phyloP scores from a whole-genome alignment of 495 filamentous ascomycete genomes.

The Mytilinidion resinicola region DNA sequence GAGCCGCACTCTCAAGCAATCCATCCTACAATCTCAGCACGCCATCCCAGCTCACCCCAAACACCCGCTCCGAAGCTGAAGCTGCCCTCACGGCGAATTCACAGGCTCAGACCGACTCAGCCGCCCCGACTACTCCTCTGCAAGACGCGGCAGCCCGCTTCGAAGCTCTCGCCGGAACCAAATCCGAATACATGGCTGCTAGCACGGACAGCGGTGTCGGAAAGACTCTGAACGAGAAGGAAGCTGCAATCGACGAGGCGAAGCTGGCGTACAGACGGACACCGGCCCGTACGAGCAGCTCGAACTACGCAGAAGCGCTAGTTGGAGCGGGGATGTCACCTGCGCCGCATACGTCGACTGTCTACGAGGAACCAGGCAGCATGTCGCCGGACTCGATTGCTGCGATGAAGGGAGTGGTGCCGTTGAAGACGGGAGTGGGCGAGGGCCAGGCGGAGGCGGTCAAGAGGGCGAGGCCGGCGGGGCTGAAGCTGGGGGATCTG shows the following conservation, averaged over 20 bases:
- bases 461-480: slow-evolving; percentile 12
- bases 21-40: neutral
- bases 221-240: neutral
- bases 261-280: neutral
- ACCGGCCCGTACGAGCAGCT: neutral
- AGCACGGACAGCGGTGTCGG: neutral
- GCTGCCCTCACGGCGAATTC: slow-evolving; percentile 24
- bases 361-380: neutral
- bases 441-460: slow-evolving; percentile 15
- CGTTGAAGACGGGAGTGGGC: slow-evolving; percentile 11
- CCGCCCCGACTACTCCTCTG: slow-evolving; percentile 20
- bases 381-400: slow-evolving; percentile 5
- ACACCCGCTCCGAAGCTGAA: slow-evolving; percentile 31
- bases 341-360: neutral
- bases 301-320: neutral
- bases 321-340: neutral
- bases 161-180: neutral
- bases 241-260: neutral
- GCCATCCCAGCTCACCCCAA: slow-evolving; percentile 26
- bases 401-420: slow-evolving; percentile 18
- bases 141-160: neutral
- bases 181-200: neutral
- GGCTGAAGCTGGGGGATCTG: slow-evolving; percentile 17
- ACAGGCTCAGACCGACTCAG: slow-evolving; percentile 24
- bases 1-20: neutral